Conservation (phyloP, 2,329 filamentous ascomycete species). For the Chrysosporium keratinophilum region DNA sequence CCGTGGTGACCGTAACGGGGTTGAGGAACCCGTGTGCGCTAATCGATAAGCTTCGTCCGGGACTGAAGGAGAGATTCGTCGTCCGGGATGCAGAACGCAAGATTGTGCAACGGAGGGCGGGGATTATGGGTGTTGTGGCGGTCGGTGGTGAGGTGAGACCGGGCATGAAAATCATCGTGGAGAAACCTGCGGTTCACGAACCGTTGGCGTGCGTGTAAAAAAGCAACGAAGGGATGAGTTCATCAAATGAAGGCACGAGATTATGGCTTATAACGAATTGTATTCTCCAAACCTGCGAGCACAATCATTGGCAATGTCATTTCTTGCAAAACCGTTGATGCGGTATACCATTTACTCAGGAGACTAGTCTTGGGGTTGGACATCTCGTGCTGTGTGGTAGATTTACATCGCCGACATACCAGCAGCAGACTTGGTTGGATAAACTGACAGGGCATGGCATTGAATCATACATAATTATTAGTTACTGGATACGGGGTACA, state of each 20-base stretch:
- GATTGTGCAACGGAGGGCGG: conserved; percentile 19
- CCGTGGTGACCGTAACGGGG: conserved; percentile 18
- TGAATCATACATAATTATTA: too few species aligned
- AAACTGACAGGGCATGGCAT: too few species aligned
- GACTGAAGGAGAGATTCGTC: conserved; percentile 13
- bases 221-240: not conserved
- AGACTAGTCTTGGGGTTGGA: too few species aligned
- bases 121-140: conserved; percentile 21
- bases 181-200: conserved; percentile 14
- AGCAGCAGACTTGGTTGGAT: too few species aligned
- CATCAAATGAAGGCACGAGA: not conserved
- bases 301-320: too few species aligned
- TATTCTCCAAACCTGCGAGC: too few species aligned
- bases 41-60: conserved; percentile 18
- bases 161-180: conserved; percentile 20
- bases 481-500: too few species aligned
- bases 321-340: too few species aligned
- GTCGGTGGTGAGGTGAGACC: conserved; percentile 17
- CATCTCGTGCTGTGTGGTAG: too few species aligned
- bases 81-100: conserved; percentile 11
- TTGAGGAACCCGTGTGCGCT: conserved; percentile 19
- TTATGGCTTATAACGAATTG: too few species aligned
- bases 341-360: too few species aligned
- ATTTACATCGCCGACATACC: too few species aligned
- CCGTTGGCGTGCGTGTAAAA: conserved; percentile 16